These are phyloP conservation scores for Kurtzmaniella fragi DNA, from an alignment of 805 yeast species.

Conservation along the genomic window DNA sequence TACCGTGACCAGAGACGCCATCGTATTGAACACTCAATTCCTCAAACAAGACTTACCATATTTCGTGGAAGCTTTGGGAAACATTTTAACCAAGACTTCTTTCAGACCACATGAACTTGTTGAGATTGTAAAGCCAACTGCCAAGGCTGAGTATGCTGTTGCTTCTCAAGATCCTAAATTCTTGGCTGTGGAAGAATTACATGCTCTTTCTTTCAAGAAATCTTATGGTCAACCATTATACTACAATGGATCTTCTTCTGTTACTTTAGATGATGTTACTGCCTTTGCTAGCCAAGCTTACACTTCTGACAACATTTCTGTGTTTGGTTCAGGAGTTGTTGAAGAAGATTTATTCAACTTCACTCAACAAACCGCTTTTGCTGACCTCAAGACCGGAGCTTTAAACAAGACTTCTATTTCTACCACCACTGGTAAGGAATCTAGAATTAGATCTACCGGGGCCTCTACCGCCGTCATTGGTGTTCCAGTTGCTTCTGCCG, in stretches of 20 bases:
- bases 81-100: constrained; percentile 61
- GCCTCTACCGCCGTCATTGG: constrained; percentile 75
- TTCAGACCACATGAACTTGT: constrained; percentile 79
- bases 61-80: constrained; percentile 81
- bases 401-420: constrained; percentile 34
- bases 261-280: constrained; percentile 59
- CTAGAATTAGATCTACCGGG: constrained; percentile 61
- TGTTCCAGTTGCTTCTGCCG: constrained; percentile 63
- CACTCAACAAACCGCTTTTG: constrained; percentile 60
- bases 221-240: constrained; percentile 84
- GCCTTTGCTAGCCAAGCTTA: constrained; percentile 63
- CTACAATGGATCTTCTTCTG: constrained; percentile 58
- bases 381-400: constrained; percentile 58
- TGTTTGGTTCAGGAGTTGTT: constrained; percentile 70
- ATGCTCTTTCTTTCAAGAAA: constrained; percentile 73
- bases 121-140: constrained; percentile 81
- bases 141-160: constrained; percentile 54
- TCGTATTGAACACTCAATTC: constrained; percentile 76
- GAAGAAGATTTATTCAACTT: constrained; percentile 65
- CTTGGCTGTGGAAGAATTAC: constrained; percentile 73
- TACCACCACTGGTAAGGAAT: constrained; percentile 56
- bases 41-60: constrained; percentile 86
- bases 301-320: constrained; percentile 64
- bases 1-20: constrained; percentile 74
- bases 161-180: constrained; percentile 48